Conservation (phyloP, 169 alveolate genomes). For the Babesia ovis region DNA sequence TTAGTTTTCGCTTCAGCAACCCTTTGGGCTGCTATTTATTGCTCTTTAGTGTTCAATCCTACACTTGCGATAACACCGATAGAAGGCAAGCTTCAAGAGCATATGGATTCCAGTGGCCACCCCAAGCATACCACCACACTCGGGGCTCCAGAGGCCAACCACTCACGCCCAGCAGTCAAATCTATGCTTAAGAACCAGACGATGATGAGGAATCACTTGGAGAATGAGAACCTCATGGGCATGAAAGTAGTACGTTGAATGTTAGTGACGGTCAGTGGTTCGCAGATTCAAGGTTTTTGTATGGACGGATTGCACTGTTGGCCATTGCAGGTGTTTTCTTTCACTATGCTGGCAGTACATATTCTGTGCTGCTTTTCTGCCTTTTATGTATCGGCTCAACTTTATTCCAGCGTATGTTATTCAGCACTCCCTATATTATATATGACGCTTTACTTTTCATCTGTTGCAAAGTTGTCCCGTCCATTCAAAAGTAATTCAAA, state of each 20-base stretch:
- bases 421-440: too few relatives aligned
- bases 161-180: background rate
- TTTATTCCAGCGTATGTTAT: constrained; percentile 44
- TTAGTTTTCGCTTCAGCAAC: background rate
- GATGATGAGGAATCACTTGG: constrained; percentile 25
- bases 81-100: background rate
- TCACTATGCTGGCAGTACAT: constrained; percentile 40
- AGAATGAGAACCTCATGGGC: constrained; percentile 30
- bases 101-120: background rate
- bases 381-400: constrained; percentile 32
- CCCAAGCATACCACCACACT: background rate
- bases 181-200: constrained; percentile 30
- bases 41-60: background rate
- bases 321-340: constrained; percentile 58
- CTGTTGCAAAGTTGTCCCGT: too few relatives aligned
- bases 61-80: background rate
- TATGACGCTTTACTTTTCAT: too few relatives aligned
- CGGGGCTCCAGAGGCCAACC: background rate
- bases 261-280: background rate
- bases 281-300: constrained; percentile 55
- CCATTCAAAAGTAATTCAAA: too few relatives aligned
- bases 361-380: constrained; percentile 10
- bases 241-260: constrained; percentile 41
- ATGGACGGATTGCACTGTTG: constrained; percentile 62
- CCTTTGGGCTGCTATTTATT: background rate